Percentiles rank a stretch among this genome's conserved stretches.
phyloP scores from a whole-genome alignment of 225 moss, liverwort and hornwort species.

The Thuidium tamariscinum region DNA sequence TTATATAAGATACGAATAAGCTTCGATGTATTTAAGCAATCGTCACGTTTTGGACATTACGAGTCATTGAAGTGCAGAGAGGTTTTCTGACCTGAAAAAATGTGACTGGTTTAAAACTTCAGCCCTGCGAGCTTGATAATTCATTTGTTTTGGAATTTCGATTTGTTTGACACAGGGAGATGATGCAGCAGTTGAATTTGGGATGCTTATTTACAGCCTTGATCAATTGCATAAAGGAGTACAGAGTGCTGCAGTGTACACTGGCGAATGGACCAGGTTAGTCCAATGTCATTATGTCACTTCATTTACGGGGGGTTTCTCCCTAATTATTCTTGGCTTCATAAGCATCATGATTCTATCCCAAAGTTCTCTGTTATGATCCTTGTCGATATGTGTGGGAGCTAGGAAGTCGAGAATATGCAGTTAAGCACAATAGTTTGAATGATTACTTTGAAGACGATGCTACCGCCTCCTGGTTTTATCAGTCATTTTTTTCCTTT shows the following conservation, averaged over 20 bases:
- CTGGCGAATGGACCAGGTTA: constrained; percentile 84
- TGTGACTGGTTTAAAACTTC: not conserved
- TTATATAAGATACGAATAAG: not conserved
- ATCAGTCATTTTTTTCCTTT: not conserved
- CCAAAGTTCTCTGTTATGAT: not conserved
- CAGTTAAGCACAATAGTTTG: not conserved
- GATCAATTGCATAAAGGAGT: constrained; percentile 73
- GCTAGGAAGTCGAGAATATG: not conserved
- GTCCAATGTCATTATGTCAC: not conserved
- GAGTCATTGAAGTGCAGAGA: not conserved
- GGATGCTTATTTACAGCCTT: constrained; percentile 78
- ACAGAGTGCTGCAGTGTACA: constrained; percentile 38
- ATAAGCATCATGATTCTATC: not conserved
- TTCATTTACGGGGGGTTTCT: not conserved
- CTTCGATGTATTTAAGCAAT: not conserved
- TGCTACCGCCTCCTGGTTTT: not conserved
- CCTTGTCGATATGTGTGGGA: not conserved
- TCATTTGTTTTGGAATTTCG: not conserved
- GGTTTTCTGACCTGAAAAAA: not conserved
- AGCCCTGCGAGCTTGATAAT: not conserved
- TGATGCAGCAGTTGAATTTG: constrained; percentile 66
- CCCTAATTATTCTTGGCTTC: not conserved
- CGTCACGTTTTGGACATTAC: not conserved
- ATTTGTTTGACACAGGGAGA: constrained; percentile 43
- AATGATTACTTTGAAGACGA: not conserved